A percentile compares a stretch with the other conserved stretches of the same genome.
Conservation (phyloP, 2,329 filamentous ascomycete genomes). For the Sporothrix inflata region DNA sequence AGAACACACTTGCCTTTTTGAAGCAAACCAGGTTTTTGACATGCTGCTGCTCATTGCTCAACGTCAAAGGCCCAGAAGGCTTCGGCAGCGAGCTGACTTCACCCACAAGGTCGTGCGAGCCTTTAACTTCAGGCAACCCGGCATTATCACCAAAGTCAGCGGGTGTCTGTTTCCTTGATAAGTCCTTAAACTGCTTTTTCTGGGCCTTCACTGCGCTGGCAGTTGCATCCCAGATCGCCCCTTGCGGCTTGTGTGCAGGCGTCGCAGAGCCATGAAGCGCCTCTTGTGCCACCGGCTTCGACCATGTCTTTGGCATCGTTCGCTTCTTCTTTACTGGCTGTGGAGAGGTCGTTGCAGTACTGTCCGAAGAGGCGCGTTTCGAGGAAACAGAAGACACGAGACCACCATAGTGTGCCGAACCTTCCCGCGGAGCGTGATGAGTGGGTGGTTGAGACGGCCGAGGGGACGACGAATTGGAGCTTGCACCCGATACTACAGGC, state of each 20-base stretch:
- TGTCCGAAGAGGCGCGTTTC: constrained; percentile 50
- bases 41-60: constrained; percentile 84
- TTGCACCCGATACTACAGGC: constrained; percentile 22
- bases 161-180: constrained; percentile 52
- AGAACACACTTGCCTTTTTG: constrained; percentile 86
- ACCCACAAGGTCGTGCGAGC: not conserved
- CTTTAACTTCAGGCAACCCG: constrained; percentile 32
- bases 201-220: constrained; percentile 76
- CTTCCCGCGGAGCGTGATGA: constrained; percentile 43
- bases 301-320: constrained; percentile 60
- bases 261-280: constrained; percentile 43
- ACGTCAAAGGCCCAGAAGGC: constrained; percentile 58
- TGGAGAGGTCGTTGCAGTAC: constrained; percentile 38
- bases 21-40: constrained; percentile 83
- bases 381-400: constrained; percentile 24
- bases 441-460: constrained; percentile 72
- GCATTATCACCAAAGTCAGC: constrained; percentile 46
- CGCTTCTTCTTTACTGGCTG: constrained; percentile 61
- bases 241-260: constrained; percentile 43
- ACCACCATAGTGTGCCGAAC: constrained; percentile 10
- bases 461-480: constrained; percentile 49
- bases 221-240: constrained; percentile 70
- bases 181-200: constrained; percentile 72
- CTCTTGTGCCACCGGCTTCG: constrained; percentile 40
- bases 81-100: constrained; percentile 32